Conservation (phyloP, 805 yeast species). For the Candida sakaeoensis region DNA sequence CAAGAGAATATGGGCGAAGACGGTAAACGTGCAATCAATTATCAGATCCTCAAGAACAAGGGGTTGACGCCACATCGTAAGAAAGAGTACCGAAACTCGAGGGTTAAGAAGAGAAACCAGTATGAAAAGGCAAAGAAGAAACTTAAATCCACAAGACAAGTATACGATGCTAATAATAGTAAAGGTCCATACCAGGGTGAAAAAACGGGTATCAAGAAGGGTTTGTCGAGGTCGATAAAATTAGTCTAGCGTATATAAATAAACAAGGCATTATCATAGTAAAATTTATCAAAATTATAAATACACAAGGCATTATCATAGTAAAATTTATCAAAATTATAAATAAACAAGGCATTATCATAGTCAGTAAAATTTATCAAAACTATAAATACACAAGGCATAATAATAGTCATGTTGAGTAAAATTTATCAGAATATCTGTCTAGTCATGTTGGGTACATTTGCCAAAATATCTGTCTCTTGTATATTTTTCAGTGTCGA, state of each 20-base stretch:
- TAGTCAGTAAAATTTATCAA: no score
- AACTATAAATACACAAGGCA: no score
- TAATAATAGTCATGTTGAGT: no score
- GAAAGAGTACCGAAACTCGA: constrained; percentile 90
- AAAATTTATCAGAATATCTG: no score
- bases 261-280: not conserved
- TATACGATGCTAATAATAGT: constrained; percentile 66
- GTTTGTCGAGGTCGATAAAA: constrained; percentile 81
- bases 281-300: constrained; percentile 3
- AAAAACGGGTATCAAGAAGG: constrained; percentile 95
- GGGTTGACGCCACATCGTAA: constrained; percentile 92
- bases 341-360: no score
- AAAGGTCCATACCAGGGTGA: constrained; percentile 82
- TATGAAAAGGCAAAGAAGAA: constrained; percentile 94
- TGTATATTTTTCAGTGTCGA: no score
- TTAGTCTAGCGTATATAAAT: constrained; percentile 35
- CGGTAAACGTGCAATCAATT: constrained; percentile 93
- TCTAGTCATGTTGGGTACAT: no score
- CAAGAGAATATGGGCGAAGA: constrained; percentile 63
- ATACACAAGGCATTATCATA: no score
- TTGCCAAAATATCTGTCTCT: no score
- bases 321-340: no score
- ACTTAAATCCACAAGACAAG: constrained; percentile 84
- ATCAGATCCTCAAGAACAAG: constrained; percentile 92
- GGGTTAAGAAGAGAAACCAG: constrained; percentile 98